Evolutionary conservation across 345 rosid species (phyloP).

Genomic region (Eucalyptus coolabah): DNA sequence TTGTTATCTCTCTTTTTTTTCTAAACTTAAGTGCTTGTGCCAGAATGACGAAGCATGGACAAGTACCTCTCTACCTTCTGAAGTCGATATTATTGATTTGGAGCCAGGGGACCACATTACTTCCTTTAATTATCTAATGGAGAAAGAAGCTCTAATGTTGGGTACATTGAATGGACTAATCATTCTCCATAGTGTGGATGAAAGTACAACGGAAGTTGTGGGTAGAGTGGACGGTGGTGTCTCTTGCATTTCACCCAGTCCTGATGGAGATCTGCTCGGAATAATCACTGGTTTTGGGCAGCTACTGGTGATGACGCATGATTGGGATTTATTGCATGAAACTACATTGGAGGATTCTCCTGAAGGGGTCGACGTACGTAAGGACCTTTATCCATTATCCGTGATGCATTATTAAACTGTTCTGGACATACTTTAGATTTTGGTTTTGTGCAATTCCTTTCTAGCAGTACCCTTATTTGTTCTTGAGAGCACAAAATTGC

Average conservation of each 20-base stretch:
- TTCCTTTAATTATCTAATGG: constrained; percentile 77
- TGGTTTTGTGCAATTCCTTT: not conserved
- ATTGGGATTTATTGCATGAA: constrained; percentile 94
- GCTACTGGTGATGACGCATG: constrained; percentile 86
- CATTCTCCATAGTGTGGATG: constrained; percentile 49
- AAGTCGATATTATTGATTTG: constrained; percentile 38
- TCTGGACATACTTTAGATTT: not conserved
- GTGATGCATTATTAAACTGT: not conserved
- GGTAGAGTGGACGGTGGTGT: constrained; percentile 87
- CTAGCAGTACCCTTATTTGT: not conserved
- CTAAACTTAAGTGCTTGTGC: not conserved
- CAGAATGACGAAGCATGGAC: constrained; percentile 42
- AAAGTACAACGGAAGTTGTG: constrained; percentile 51
- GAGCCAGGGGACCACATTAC: constrained; percentile 57
- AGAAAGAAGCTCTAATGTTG: constrained; percentile 77
- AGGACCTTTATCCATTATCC: constrained; percentile 42
- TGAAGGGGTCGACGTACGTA: constrained; percentile 68
- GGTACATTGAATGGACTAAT: constrained; percentile 72
- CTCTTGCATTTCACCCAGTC: constrained; percentile 73
- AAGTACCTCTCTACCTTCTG: constrained; percentile 24
- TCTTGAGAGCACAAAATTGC: not conserved
- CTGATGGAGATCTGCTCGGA: constrained; percentile 76
- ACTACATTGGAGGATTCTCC: constrained; percentile 39
- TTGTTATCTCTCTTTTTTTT: not conserved
- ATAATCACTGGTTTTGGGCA: constrained; percentile 65